These are phyloP conservation scores for Sphagnum magellanicum DNA, from an alignment of 228 moss, liverwort and hornwort genomes.

Conservation along the genomic window DNA sequence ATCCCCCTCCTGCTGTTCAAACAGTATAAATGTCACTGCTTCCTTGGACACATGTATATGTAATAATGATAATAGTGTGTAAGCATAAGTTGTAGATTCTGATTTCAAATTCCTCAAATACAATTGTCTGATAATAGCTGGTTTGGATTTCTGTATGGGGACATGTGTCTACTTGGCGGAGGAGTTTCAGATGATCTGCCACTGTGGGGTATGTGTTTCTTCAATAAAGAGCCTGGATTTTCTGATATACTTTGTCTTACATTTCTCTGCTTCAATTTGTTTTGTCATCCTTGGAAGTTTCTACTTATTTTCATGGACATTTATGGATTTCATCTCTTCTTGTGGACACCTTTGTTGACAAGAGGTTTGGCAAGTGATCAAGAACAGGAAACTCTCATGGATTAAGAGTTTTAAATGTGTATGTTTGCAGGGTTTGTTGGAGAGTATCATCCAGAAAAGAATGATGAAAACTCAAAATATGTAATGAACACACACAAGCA, in stretches of 20 bases:
- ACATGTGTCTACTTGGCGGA: neutral
- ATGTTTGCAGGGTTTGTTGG: constrained; percentile 70
- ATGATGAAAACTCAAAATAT: constrained; percentile 44
- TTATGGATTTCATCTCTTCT: neutral
- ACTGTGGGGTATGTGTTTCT: constrained; percentile 56
- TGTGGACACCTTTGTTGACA: neutral
- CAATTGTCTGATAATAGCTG: too few relatives aligned
- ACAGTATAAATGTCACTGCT: too few relatives aligned
- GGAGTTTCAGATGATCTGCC: constrained; percentile 61
- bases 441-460: constrained; percentile 49
- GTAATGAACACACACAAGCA: constrained; percentile 69
- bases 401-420: neutral
- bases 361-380: neutral
- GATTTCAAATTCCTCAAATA: too few relatives aligned
- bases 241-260: neutral
- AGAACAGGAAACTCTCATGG: too few relatives aligned
- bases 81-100: too few relatives aligned
- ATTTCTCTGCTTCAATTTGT: neutral
- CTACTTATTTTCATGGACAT: too few relatives aligned
- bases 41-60: too few relatives aligned
- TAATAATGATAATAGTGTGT: too few relatives aligned
- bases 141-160: neutral
- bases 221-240: too few relatives aligned
- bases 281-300: neutral
- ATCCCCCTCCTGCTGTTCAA: too few relatives aligned